Conservation (phyloP, 2,329 filamentous ascomycete species). For the Sordariomycetes sp. region DNA sequence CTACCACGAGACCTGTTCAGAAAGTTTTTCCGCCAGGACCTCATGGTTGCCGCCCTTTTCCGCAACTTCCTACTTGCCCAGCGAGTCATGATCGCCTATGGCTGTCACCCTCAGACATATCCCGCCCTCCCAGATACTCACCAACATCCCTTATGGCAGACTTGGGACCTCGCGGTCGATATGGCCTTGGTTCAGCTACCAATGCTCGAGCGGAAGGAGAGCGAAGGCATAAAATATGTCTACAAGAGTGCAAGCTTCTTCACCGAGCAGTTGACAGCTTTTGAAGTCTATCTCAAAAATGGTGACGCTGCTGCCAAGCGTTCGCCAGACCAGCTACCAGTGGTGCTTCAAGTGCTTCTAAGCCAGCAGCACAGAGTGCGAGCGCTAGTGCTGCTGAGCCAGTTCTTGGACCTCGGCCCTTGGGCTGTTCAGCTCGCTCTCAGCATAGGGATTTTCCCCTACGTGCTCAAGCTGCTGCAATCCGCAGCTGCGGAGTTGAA, state of each 20-base stretch:
- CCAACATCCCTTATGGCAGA: conserved; percentile 90
- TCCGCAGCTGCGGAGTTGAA: conserved; percentile 92
- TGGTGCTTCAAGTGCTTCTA: conserved; percentile 89
- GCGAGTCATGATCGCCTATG: conserved; percentile 91
- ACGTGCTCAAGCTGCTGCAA: conserved; percentile 93
- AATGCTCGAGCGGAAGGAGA: conserved; percentile 71
- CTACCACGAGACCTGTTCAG: conserved; percentile 85
- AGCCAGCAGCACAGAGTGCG: conserved; percentile 91
- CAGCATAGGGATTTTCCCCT: conserved; percentile 97
- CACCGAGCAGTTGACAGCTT: conserved; percentile 91
- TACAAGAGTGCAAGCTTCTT: conserved; percentile 96
- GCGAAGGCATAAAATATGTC: conserved; percentile 67
- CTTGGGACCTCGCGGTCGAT: conserved; percentile 95
- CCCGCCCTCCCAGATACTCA: conserved; percentile 91
- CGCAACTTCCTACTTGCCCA: conserved; percentile 93
- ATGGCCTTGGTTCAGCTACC: conserved; percentile 88
- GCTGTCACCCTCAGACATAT: conserved; percentile 88
- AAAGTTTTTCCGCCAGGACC: conserved; percentile 91
- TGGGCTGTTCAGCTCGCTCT: conserved; percentile 98
- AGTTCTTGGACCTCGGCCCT: conserved; percentile 88
- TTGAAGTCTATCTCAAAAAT: conserved; percentile 86
- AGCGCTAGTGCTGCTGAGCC: conserved; percentile 82
- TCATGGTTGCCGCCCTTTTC: conserved; percentile 98
- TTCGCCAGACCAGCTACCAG: conserved; percentile 87
- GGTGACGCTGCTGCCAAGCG: conserved; percentile 75